Base-by-base conservation (phyloP, 2,329 filamentous ascomycete species). In the Aspergillus sp. region DNA sequence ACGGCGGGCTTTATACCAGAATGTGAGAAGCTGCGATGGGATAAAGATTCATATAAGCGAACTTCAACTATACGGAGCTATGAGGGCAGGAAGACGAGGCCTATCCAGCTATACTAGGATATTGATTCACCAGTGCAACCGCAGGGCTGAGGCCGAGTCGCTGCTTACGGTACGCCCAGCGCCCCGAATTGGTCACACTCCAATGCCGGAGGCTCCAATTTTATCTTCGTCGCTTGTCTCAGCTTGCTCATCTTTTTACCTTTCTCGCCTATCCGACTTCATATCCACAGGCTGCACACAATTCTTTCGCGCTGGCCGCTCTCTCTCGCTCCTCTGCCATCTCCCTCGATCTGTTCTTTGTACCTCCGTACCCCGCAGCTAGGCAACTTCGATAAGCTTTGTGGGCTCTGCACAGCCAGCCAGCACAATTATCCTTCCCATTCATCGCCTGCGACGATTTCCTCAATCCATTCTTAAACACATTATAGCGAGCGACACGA, bases 131-230 rank as follows among this genome's bases (percentile, higher is more conserved):
- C 15, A 36, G 34, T 32, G 24, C 7, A 44, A 3, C 50, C 43
- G 7, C 50, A 53, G 26, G 50, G 41, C 42, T 48, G 41, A 39
- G 50, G 20, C 36, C 34, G 36, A 39, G 22, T 18, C 26, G 20
- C 20, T 44, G 43, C 43, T 47, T 44, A 34, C 49, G 26, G 24
- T 53, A 24, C 53, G 24, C 22, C 45, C 43, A 42, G 45, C 44
- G 45, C 53, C 45, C 45, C 53, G 41, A 48, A 59, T 59, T 53
- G 53, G 56, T 55, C 56, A 53, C 50, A 45, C 49, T 53, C 50
- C 53, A 48, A 17, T 45, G 26, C 38, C 58, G 58, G 58, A 61
- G 60, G 56, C 60, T 53, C 58, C 53, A 51, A 48, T 57, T 54
- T 48, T 32, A 53, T 54, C 44, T 39, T 49, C 57, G 43, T 53